Conservation (phyloP, 805 yeast genomes). For the Metschnikowia drakensbergensis region DNA sequence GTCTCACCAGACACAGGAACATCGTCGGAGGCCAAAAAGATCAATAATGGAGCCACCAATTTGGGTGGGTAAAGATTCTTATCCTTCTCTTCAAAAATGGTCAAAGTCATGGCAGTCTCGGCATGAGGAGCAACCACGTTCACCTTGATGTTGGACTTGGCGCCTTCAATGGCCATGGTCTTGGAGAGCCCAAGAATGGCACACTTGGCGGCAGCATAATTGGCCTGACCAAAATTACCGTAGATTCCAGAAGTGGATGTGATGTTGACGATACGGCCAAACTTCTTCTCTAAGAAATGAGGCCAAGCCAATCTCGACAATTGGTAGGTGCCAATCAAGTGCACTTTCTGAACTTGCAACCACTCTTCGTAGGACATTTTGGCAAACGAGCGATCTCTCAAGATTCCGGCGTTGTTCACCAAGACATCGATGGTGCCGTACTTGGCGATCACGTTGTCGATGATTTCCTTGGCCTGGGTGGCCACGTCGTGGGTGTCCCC, state of each 20-base stretch:
- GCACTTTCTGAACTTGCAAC: conserved; percentile 77
- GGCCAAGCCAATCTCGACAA: conserved; percentile 94
- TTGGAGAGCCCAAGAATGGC: conserved; percentile 82
- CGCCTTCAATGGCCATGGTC: conserved; percentile 90
- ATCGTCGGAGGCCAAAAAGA: conserved; percentile 71
- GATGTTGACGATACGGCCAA: conserved; percentile 82
- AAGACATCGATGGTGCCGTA: conserved; percentile 85
- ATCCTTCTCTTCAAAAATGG: conserved; percentile 77
- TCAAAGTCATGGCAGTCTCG: conserved; percentile 94
- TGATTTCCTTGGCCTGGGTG: conserved; percentile 65
- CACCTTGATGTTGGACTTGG: conserved; percentile 66
- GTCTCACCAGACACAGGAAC: conserved; percentile 72
- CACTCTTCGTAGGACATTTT: conserved; percentile 85
- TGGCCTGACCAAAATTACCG: conserved; percentile 97
- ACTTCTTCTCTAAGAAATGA: conserved; percentile 67
- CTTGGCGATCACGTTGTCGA: conserved; percentile 67
- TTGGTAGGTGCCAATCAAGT: conserved; percentile 74
- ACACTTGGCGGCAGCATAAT: conserved; percentile 90
- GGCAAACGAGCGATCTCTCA: conserved; percentile 81
- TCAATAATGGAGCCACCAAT: conserved; percentile 87
- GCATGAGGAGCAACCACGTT: conserved; percentile 96
- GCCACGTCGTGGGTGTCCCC: conserved; percentile 82
- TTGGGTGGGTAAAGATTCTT: conserved; percentile 80
- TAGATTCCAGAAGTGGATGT: conserved; percentile 96
- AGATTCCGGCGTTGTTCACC: conserved; percentile 91